Conservation (phyloP, 139 green algal genomes). For the Raphidocelis subcapitata region DNA sequence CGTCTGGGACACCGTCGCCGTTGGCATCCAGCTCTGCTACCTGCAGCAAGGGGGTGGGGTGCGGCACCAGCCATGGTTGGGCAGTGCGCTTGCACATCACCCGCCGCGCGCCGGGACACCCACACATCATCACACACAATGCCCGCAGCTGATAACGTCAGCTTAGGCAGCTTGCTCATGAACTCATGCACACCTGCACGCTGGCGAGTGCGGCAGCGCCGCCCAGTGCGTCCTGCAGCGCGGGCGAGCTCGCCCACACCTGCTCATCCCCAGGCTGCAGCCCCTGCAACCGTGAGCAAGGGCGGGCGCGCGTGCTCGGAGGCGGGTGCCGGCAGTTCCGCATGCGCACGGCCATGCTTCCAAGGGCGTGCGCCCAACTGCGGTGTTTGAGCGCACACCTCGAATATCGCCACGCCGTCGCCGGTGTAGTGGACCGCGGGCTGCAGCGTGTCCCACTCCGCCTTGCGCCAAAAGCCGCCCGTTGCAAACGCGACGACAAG, state of each 20-base stretch:
- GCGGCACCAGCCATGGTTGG: background rate
- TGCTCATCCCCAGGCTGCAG: slow-evolving; percentile 21
- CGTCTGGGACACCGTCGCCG: slow-evolving; percentile 48
- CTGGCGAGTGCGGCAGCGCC: slow-evolving; percentile 26
- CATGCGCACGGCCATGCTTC: too few relatives aligned
- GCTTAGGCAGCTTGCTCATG: background rate
- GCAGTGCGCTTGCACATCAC: background rate
- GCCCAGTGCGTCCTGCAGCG: slow-evolving; percentile 29
- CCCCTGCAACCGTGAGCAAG: slow-evolving; percentile 13
- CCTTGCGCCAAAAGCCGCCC: slow-evolving; percentile 22
- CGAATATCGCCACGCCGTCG: slow-evolving; percentile 16
- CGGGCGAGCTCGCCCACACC: slow-evolving; percentile 42
- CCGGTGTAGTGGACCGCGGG: slow-evolving; percentile 25
- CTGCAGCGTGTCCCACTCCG: slow-evolving; percentile 14
- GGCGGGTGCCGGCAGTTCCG: too few relatives aligned
- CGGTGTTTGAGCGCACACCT: background rate
- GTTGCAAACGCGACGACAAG: slow-evolving; percentile 23
- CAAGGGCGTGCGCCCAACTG: background rate
- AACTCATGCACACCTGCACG: slow-evolving; percentile 35
- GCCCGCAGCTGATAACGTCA: background rate
- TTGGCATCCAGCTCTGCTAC: slow-evolving; percentile 45
- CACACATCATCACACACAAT: background rate
- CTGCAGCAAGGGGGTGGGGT: slow-evolving; percentile 16
- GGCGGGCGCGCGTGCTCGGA: too few relatives aligned
- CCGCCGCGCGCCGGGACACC: slow-evolving; percentile 29